phyloP scores from a whole-genome alignment of 2,329 filamentous ascomycete genomes.

The Ophiobolus disseminans region DNA sequence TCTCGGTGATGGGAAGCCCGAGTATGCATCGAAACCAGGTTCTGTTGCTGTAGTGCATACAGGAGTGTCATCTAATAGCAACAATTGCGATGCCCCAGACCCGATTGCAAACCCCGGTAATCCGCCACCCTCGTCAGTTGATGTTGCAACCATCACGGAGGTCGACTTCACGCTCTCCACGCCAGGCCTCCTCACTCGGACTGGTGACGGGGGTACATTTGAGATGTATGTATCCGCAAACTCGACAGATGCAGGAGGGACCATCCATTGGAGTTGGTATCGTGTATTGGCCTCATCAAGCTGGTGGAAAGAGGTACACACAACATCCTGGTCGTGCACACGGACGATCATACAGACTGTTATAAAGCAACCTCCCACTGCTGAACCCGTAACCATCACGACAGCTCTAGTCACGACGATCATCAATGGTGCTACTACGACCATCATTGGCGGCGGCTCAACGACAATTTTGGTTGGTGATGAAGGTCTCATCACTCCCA shows the following conservation, averaged over 20 bases:
- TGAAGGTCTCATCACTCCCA: slow-evolving; percentile 23
- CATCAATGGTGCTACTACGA: slow-evolving; percentile 29
- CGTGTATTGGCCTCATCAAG: slow-evolving; percentile 33
- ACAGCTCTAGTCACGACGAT: slow-evolving; percentile 29
- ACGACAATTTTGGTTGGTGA: slow-evolving; percentile 23
- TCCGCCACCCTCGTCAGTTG: slow-evolving; percentile 28
- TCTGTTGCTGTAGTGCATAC: slow-evolving; percentile 30
- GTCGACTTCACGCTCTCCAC: slow-evolving; percentile 28
- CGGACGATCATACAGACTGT: slow-evolving; percentile 29
- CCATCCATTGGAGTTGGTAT: slow-evolving; percentile 32
- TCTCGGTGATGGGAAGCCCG: slow-evolving; percentile 16
- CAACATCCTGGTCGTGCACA: slow-evolving; percentile 35
- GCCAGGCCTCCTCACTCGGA: slow-evolving; percentile 28
- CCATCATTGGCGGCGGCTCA: slow-evolving; percentile 31
- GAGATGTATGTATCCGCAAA: slow-evolving; percentile 29
- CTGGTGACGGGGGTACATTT: slow-evolving; percentile 29
- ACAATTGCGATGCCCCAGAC: slow-evolving; percentile 27
- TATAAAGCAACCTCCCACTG: slow-evolving; percentile 20
- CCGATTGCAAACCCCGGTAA: slow-evolving; percentile 5
- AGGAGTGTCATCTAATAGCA: slow-evolving; percentile 25
- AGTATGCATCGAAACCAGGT: slow-evolving; percentile 21
- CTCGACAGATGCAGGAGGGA: slow-evolving; percentile 29
- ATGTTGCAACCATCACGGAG: slow-evolving; percentile 28
- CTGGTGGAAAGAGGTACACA: slow-evolving; percentile 35
- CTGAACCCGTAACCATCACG: slow-evolving; percentile 15